phyloP scores from a whole-genome alignment of 257 asterid genomes.

The Scutellaria galericulata region DNA sequence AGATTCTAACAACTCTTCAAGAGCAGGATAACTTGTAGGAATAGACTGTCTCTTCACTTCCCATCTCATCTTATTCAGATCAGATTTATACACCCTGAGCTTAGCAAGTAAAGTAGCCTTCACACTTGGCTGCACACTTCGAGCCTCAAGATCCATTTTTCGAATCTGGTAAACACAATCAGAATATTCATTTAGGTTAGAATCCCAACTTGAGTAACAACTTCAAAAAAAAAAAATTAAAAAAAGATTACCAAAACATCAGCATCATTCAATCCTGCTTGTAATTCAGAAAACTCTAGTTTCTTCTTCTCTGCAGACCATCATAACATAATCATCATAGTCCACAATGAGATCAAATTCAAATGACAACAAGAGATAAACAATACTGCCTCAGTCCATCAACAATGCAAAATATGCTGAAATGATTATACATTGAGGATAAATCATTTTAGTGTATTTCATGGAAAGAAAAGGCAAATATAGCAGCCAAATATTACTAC shows the following conservation, averaged over 20 bases:
- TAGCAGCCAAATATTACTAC: no score
- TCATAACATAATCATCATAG: slow-evolving; percentile 25
- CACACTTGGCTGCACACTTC: slow-evolving; percentile 84
- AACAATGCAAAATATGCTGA: no score
- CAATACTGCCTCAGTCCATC: background rate
- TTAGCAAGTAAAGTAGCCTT: slow-evolving; percentile 91
- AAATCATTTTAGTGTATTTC: no score
- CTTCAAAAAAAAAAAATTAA: background rate
- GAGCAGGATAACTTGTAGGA: slow-evolving; percentile 36
- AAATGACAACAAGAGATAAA: slow-evolving; percentile 17
- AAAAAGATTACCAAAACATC: slow-evolving; percentile 64
- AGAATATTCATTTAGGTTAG: slow-evolving; percentile 26
- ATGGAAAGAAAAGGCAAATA: no score
- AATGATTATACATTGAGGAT: no score
- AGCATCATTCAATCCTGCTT: slow-evolving; percentile 82
- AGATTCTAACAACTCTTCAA: slow-evolving; percentile 73
- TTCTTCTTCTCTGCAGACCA: slow-evolving; percentile 68
- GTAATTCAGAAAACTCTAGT: slow-evolving; percentile 64
- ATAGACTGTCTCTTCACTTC: slow-evolving; percentile 71
- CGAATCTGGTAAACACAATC: slow-evolving; percentile 58
- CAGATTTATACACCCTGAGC: slow-evolving; percentile 92
- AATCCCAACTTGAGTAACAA: background rate
- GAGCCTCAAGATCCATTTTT: slow-evolving; percentile 94
- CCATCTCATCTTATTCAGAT: slow-evolving; percentile 72
- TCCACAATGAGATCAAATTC: slow-evolving; percentile 19